Evolutionary conservation across 495 filamentous ascomycete species (phyloP).

Genomic region (Niebla homalea): DNA sequence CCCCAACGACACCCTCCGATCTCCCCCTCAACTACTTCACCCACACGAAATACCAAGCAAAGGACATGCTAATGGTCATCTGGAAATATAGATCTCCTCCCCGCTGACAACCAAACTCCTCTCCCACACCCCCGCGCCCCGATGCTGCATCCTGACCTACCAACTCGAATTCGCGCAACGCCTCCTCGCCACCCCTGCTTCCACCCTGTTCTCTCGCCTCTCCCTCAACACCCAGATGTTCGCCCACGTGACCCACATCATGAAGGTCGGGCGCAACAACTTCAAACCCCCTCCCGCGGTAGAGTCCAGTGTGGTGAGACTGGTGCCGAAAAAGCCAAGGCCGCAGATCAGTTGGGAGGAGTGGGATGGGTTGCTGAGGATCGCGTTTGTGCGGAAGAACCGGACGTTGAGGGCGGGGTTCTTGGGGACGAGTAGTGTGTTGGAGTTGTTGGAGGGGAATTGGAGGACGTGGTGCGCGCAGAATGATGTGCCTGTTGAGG

Average conservation of each 20-base stretch:
- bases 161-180: conserved; percentile 69
- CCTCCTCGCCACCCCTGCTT: conserved; percentile 61
- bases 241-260: conserved; percentile 73
- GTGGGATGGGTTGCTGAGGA: conserved; percentile 80
- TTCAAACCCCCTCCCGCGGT: conserved; percentile 89
- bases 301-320: conserved; percentile 66
- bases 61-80: neutral
- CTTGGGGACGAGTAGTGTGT: conserved; percentile 60
- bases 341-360: conserved; percentile 85
- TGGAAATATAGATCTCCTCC: conserved; percentile 53
- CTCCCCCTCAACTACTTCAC: too few relatives aligned
- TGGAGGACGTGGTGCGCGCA: conserved; percentile 82
- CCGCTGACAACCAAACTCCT: conserved; percentile 86
- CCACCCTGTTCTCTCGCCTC: conserved; percentile 75
- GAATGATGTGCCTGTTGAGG: conserved; percentile 65
- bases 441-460: conserved; percentile 71
- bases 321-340: conserved; percentile 66
- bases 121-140: conserved; percentile 57
- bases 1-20: neutral
- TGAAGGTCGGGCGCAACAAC: conserved; percentile 90
- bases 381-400: conserved; percentile 68
- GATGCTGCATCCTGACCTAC: conserved; percentile 80
- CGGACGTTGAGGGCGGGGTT: conserved; percentile 67
- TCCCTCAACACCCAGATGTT: conserved; percentile 92
- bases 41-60: neutral